Evolutionary conservation across 108 stramenopile species (phyloP).

Genomic region (Asterionellopsis glacialis): DNA sequence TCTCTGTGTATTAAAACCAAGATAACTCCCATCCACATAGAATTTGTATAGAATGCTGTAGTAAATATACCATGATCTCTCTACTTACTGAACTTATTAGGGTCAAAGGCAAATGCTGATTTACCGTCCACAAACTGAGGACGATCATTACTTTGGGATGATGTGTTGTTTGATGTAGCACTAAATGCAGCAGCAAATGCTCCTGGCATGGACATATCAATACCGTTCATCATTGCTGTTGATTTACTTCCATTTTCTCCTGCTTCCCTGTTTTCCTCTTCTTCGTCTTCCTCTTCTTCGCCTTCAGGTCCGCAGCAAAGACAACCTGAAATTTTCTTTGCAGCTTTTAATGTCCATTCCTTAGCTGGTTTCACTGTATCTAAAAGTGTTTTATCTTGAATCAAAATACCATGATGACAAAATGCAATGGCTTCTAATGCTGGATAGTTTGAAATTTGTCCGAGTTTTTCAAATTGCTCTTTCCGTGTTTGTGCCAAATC

Average conservation of each 20-base stretch:
- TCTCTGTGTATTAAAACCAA: too few relatives aligned
- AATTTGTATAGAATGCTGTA: too few relatives aligned
- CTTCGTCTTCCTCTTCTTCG: constrained; percentile 19
- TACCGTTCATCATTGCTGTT: not conserved
- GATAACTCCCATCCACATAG: too few relatives aligned
- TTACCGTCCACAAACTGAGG: constrained; percentile 33
- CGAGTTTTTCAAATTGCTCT: constrained; percentile 8
- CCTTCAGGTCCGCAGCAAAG: constrained; percentile 23
- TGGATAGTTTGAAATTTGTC: constrained; percentile 2
- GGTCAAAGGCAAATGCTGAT: constrained; percentile 37
- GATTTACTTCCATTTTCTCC: not conserved
- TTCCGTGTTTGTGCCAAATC: constrained; percentile 23
- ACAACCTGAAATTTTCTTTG: constrained; percentile 19
- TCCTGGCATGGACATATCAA: not conserved
- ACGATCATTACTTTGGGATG: not conserved
- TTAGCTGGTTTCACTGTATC: constrained; percentile 76
- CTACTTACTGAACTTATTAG: constrained; percentile 13
- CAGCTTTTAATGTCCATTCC: constrained; percentile 68
- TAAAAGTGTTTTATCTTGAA: constrained; percentile 73
- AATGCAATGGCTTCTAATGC: constrained; percentile 36
- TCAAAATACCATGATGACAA: constrained; percentile 71
- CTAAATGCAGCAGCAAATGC: not conserved
- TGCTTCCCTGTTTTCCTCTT: not conserved
- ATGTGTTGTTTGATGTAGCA: not conserved
- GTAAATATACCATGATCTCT: too few relatives aligned